Evolutionary conservation across 805 yeast genomes (phyloP), one percentile per base, ranked within the genome.

Genomic region (Myxozyma udenii): DNA sequence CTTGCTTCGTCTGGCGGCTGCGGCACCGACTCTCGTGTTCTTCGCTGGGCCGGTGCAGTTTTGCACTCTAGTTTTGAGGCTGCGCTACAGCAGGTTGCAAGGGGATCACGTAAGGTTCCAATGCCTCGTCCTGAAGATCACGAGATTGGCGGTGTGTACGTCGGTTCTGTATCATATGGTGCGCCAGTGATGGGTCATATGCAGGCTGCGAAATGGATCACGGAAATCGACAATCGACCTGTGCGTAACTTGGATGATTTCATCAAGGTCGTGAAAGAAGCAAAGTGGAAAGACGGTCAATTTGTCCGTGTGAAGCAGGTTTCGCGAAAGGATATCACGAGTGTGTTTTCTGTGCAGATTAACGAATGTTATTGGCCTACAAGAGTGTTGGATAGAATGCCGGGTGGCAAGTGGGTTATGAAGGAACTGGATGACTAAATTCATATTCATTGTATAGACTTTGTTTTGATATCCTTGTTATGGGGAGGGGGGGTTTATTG

Each of bases 121-220:
- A 41, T 46, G 12, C 36, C 42, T 2, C 38, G 46, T 3, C 14
- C 33, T 9, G n/a, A n/a, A n/a, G n/a, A n/a, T n/a, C n/a, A n/a
- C n/a, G n/a, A n/a, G n/a, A n/a, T n/a, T n/a, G n/a, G n/a, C n/a
- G 61, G 61, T 16, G 61, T 57, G 7, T 58, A 58, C 39, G 57
- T 58, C 16, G 61, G 61, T 3, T 46, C 53, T 3, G 54, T 58
- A 11, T 43, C 60, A 11, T 58, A 39, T 38, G 61, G 61, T 23
- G 53, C 61, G 11, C 61, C 61, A 14, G 60, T 60, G 24, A 22
- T 52, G 37, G 57, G 51, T 39, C 44, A 42, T 25, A 41, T 58
- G 22, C 57, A 55, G 4, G 53, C 61, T 2, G 61, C 61, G 18
- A 95, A 87, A 69, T 87, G 95, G 95, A 75, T 85, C 66, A 93